These are phyloP conservation scores for Chytridium lagenaria DNA, from an alignment of 371 early-diverging fungal genomes.

Conservation along the genomic window DNA sequence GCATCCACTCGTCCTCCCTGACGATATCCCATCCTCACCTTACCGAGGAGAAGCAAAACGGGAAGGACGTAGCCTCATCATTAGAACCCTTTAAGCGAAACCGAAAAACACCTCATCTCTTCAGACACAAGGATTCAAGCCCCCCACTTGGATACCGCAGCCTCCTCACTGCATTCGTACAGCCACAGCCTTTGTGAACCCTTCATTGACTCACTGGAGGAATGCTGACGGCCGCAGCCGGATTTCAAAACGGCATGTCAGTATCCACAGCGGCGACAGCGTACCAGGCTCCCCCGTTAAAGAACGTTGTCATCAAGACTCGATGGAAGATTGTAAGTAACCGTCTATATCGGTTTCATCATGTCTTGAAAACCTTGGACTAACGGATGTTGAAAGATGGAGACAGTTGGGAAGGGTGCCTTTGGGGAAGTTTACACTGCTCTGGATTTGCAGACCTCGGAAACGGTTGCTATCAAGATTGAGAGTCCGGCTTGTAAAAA, in stretches of 20 bases:
- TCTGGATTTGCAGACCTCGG: conserved; percentile 46
- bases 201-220: no score
- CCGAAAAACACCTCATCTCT: no score
- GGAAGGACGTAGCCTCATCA: no score
- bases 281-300: not conserved
- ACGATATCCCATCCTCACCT: no score
- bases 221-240: not conserved
- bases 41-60: no score
- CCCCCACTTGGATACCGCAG: no score
- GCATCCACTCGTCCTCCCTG: no score
- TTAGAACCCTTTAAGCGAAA: no score
- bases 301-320: conserved; percentile 16
- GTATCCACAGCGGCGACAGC: not conserved
- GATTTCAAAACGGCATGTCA: not conserved
- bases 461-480: conserved; percentile 68
- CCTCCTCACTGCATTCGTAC: no score
- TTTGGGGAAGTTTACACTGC: conserved; percentile 73
- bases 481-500: conserved; percentile 60
- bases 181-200: no score
- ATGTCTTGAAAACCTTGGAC: not conserved
- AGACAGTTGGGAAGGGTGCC: conserved; percentile 63
- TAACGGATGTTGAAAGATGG: conserved; percentile 36
- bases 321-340: conserved; percentile 18
- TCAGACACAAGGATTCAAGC: no score
- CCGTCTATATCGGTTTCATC: not conserved